A percentile compares a stretch with the other conserved stretches of the same genome.
These are phyloP conservation scores for Neurospora tetraspora DNA, from an alignment of 495 filamentous ascomycete genomes.

Conservation along the genomic window DNA sequence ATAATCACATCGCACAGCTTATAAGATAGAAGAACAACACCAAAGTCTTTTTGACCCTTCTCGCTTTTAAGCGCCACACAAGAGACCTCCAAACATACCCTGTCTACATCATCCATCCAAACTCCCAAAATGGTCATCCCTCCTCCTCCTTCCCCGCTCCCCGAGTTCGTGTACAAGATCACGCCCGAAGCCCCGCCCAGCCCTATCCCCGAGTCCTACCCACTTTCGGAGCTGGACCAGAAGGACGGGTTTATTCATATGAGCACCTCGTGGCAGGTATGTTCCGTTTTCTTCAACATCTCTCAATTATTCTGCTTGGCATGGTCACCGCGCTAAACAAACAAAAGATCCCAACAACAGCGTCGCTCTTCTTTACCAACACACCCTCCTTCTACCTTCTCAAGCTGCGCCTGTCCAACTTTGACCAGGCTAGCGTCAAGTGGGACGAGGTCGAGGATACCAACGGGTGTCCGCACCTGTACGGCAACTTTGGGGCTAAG, in stretches of 20 bases:
- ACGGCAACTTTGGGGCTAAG: conserved; percentile 35
- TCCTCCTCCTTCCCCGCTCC: conserved; percentile 24
- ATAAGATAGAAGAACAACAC: no score
- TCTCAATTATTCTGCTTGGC: not conserved
- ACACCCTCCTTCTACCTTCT: conserved; percentile 29
- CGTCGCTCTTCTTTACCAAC: conserved; percentile 35
- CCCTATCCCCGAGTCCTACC: conserved; percentile 38
- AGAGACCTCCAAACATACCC: no score
- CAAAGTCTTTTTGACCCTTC: no score
- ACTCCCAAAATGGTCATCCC: conserved; percentile 3
- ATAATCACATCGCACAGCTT: not conserved
- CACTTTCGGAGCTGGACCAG: conserved; percentile 39
- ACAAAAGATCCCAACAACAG: conserved; percentile 36
- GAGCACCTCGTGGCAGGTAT: conserved; percentile 36
- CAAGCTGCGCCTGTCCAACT: conserved; percentile 23
- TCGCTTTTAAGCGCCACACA: no score
- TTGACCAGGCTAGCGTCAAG: conserved; percentile 17
- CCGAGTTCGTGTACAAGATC: conserved; percentile 43
- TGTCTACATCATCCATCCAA: not conserved
- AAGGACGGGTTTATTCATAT: conserved; percentile 46
- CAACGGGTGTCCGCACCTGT: conserved; percentile 36
- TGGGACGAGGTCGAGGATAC: conserved; percentile 32
- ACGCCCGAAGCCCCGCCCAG: conserved; percentile 31
- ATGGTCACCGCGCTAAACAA: not conserved
- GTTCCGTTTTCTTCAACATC: not conserved